Percentiles rank a stretch among this genome's conserved stretches.
Evolutionary conservation across 768 basidiomycete species (phyloP).

Genomic region (Auriscalpium orientale): DNA sequence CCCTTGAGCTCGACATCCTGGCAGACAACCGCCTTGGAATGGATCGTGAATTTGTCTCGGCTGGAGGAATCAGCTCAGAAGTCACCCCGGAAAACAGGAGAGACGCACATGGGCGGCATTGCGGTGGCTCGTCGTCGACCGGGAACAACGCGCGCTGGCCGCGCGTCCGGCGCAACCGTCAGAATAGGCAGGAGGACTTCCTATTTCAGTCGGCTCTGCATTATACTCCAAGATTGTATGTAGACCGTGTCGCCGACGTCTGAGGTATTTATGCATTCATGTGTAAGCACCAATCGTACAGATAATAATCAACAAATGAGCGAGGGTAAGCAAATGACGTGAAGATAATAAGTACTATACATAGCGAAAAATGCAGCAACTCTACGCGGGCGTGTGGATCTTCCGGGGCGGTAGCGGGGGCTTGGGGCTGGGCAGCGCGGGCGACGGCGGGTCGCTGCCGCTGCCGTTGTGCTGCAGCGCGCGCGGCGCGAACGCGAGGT

Average conservation of each 20-base stretch:
- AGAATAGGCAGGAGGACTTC: background rate
- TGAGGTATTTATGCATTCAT: background rate
- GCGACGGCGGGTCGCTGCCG: background rate
- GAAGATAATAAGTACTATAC: background rate
- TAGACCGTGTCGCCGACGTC: background rate
- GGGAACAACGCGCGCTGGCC: background rate
- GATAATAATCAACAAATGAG: background rate
- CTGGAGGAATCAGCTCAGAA: constrained; percentile 30
- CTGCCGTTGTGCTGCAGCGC: constrained; percentile 4
- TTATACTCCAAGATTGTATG: background rate
- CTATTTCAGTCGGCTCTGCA: background rate
- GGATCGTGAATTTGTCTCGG: constrained; percentile 84
- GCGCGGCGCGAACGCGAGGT: constrained; percentile 4
- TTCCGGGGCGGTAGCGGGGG: constrained; percentile 20
- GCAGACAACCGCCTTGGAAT: constrained; percentile 85
- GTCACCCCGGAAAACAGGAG: no score
- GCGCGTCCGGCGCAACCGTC: background rate
- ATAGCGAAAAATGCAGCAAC: background rate
- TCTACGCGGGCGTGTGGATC: constrained; percentile 9
- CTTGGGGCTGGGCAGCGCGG: constrained; percentile 6
- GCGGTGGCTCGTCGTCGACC: background rate
- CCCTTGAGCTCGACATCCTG: constrained; percentile 94
- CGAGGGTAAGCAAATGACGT: background rate
- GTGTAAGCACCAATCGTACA: background rate
- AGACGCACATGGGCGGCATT: constrained; percentile 15